phyloP scores from a whole-genome alignment of 495 filamentous ascomycete genomes.

The Darksidea phi region DNA sequence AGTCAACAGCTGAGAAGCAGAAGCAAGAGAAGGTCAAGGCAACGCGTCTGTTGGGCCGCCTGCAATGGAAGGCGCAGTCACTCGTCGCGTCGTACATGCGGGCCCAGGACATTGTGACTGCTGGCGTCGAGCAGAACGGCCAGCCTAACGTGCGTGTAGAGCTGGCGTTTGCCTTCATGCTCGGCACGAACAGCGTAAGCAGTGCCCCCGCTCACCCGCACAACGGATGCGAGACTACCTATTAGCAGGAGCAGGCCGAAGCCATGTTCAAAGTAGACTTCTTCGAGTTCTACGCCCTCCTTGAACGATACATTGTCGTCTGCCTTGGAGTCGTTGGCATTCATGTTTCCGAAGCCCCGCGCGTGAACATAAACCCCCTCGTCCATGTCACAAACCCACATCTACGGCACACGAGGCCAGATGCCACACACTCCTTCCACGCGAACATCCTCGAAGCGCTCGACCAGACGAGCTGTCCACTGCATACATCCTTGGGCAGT shows the following conservation, averaged over 20 bases:
- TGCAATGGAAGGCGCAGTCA: conserved; percentile 33
- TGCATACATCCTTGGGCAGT: conserved; percentile 52
- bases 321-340: conserved; percentile 59
- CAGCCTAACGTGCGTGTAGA: neutral
- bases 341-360: conserved; percentile 34
- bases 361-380: conserved; percentile 19
- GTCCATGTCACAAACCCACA: conserved; percentile 16
- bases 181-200: conserved; percentile 11
- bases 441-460: conserved; percentile 62
- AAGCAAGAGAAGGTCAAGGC: conserved; percentile 30
- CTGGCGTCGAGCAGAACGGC: neutral
- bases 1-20: conserved; percentile 18
- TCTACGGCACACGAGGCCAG: neutral
- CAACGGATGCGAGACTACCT: neutral
- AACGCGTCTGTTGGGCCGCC: conserved; percentile 16
- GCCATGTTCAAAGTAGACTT: conserved; percentile 69
- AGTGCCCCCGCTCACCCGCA: neutral
- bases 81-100: conserved; percentile 21
- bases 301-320: conserved; percentile 64
- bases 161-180: conserved; percentile 9
- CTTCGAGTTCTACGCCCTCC: conserved; percentile 66
- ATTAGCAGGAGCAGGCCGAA: conserved; percentile 17
- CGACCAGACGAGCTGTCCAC: conserved; percentile 50
- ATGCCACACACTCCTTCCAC: conserved; percentile 55
- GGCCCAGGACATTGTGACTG: conserved; percentile 21